These are phyloP conservation scores for Delphinella strobiligena DNA, from an alignment of 2,329 filamentous ascomycete species.

Conservation along the genomic window DNA sequence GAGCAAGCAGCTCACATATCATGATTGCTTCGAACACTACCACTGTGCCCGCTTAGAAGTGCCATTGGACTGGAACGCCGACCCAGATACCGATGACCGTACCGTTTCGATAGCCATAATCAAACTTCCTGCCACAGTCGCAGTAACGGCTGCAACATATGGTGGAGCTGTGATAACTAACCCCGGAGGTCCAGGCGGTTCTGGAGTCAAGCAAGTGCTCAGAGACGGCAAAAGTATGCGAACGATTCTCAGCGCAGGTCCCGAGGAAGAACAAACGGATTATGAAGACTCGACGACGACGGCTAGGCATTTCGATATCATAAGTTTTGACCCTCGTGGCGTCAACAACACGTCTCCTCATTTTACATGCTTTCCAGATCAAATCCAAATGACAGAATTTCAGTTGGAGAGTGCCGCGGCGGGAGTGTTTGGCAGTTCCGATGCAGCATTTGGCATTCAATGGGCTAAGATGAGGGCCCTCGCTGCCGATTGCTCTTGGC, in stretches of 20 bases:
- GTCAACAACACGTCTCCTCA: slow-evolving; percentile 24
- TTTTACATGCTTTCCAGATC: slow-evolving; percentile 23
- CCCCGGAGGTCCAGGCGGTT: slow-evolving; percentile 32
- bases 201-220: slow-evolving; percentile 26
- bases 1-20: slow-evolving; percentile 9
- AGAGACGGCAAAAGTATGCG: slow-evolving; percentile 24
- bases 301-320: slow-evolving; percentile 23
- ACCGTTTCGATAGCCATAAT: slow-evolving; percentile 31
- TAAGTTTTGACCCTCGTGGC: slow-evolving; percentile 32
- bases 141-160: slow-evolving; percentile 29
- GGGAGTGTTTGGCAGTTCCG: slow-evolving; percentile 26
- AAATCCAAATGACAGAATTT: slow-evolving; percentile 16
- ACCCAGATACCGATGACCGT: slow-evolving; percentile 18
- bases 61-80: slow-evolving; percentile 32
- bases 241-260: slow-evolving; percentile 24
- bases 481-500: slow-evolving; percentile 14
- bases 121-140: slow-evolving; percentile 30
- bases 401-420: slow-evolving; percentile 19
- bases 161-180: slow-evolving; percentile 38
- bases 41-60: slow-evolving; percentile 37
- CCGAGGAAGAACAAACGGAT: slow-evolving; percentile 2
- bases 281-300: too few relatives aligned
- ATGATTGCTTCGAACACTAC: slow-evolving; percentile 30
- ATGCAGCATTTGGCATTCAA: slow-evolving; percentile 25
- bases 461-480: slow-evolving; percentile 27